Evolutionary conservation across 1,284 basidiomycete genomes (phyloP), one percentile per base, ranked within the genome.

Genomic region (Apiotrichum siamense): DNA sequence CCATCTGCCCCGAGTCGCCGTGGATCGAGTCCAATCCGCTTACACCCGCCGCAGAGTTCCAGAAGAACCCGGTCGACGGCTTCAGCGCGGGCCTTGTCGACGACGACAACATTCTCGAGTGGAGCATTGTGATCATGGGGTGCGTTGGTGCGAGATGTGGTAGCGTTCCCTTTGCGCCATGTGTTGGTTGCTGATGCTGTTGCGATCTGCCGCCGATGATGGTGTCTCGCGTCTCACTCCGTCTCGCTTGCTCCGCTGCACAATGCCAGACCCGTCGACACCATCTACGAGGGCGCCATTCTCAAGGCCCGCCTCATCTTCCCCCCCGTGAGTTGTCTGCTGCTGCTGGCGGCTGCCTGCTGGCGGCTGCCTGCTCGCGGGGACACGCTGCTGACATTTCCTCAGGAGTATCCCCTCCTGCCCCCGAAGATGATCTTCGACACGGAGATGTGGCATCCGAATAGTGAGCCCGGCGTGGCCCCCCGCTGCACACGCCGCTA

Each of bases 391-490:
- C 48, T 55, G 37, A 58, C 39, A 3, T 2, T 9, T 11, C 26
- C 18, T 0, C 54, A 72, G 66, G 90, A 96, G 72, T 98, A 86
- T 72, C 94, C 94, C 18, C 76, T 97, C 47, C 77, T 85, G 33
- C 94, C 94, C 18, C 94, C 94, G 33, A 94, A 88, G 82, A 91
- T 98, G 89, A 83, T 83, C 50, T 98, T 98, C 72, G 81, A 87
- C 58, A 92, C 92, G 6, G 84, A 84, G 55, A 97, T 98, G 93
- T 97, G 94, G 94, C 94, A 98, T 76, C 94, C 96, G 13, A 98
- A 97, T 75, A 89, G 93, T 94, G 59, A 66, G 82, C 72, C 7
- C 13, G n/a, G n/a, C 13, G 18, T n/a, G n/a, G n/a, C n/a, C n/a
- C n/a, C n/a, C n/a, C n/a, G n/a, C n/a, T n/a, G n/a, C n/a, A n/a